Base-by-base conservation (phyloP, 2,329 filamentous ascomycete genomes). In the Aspergillus sp. region DNA sequence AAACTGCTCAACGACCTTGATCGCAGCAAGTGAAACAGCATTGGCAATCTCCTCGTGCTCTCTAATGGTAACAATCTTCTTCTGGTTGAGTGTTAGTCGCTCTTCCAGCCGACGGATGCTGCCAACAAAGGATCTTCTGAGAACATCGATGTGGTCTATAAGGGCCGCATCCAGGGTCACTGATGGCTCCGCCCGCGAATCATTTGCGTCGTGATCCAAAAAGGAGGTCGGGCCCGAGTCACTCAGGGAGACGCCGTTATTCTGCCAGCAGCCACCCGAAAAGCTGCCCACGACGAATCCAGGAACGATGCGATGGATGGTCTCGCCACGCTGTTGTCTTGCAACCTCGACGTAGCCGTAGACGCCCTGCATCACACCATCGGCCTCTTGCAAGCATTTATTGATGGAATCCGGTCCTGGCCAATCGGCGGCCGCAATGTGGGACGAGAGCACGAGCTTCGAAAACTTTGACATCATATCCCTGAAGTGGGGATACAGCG, bases 391-490 rank as follows among this genome's bases (percentile, higher is more conserved):
- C 66, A 98, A 79, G 72, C 95, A 99, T 75, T 99, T 99, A 57
- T 95, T 89, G 63, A 94, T 91, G 0, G 94, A 96, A 76, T 99
- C 95, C 15, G 91, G 89, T 57, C 94, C 92, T 8, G 94, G 93
- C 87, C 92, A 98, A 78, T 99, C 95, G 36, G 94, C 91, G 5
- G 94, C 92, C 41, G 95, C 95, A 73, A 99, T 97, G 74, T 99
- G 95, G 13, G 95, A 98, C 2, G 95, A 99, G 52, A 99, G 89
- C 48, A 99, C 95, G 9, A 99, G 84, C 76, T 99, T 99, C n/a
- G 95, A 98, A 76, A 99, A 99, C 70, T 96, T 93, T 48, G 95
- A 98, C 95, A 99, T 99, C 89, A 98, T 98, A 74, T 98, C 95
- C 57, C 95, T 85, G 78, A 99, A 99, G 77, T 98, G 93, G 23